Percentiles rank a stretch among this genome's conserved stretches.
Evolutionary conservation across 139 green algal species (phyloP).

Genomic region (Auxenochlorella protothecoides): DNA sequence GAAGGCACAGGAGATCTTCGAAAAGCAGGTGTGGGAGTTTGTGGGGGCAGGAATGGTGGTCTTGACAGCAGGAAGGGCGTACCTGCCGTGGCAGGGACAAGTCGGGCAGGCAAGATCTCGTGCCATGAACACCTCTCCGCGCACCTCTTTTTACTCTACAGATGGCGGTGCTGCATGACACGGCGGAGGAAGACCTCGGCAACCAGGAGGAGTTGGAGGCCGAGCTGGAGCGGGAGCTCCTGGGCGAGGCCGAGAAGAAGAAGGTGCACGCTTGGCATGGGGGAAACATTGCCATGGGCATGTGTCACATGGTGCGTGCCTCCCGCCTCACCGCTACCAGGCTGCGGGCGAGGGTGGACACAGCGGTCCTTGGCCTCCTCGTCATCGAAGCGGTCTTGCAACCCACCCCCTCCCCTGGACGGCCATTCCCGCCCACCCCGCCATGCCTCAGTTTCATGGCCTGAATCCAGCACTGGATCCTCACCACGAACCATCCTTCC

Average conservation of each 20-base stretch:
- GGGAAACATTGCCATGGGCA: no score
- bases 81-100: neutral
- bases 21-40: conserved; percentile 30
- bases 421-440: no score
- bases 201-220: conserved; percentile 28
- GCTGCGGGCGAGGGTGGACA: no score
- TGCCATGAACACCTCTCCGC: neutral
- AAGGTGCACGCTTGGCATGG: neutral
- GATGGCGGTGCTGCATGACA: conserved; percentile 32
- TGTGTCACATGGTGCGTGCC: no score
- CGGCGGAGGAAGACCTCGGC: conserved; percentile 21
- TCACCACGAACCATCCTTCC: no score
- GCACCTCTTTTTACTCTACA: conserved; percentile 1
- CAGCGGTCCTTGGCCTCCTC: no score
- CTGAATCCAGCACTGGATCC: no score
- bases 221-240: conserved; percentile 19
- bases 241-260: conserved; percentile 10
- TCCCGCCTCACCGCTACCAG: no score
- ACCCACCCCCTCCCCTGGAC: no score
- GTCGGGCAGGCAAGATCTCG: neutral
- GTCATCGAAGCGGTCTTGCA: no score
- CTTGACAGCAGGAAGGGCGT: neutral
- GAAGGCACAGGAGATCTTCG: conserved; percentile 41
- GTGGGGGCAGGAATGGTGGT: no score
- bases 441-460: no score